phyloP scores from a whole-genome alignment of 2,329 filamentous ascomycete species.

The Macrophomina pseudophaseolina region DNA sequence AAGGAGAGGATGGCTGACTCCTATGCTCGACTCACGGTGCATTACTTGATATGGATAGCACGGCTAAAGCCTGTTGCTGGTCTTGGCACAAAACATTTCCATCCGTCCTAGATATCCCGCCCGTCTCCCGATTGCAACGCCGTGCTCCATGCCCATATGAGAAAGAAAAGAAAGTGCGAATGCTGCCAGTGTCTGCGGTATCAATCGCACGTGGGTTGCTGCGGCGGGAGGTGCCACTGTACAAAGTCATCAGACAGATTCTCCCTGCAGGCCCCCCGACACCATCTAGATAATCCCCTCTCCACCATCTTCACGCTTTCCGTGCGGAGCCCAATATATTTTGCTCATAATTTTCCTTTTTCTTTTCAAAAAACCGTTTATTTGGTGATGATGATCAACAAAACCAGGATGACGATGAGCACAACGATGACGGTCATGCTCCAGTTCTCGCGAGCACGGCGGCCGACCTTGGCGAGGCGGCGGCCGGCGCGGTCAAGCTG shows the following conservation, averaged over 20 bases:
- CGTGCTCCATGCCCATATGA: not conserved
- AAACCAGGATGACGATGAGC: slow-evolving; percentile 79
- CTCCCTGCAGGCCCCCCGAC: not conserved
- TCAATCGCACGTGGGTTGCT: not conserved
- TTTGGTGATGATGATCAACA: slow-evolving; percentile 83
- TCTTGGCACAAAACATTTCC: not conserved
- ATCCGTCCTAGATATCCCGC: not conserved
- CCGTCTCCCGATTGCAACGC: not conserved
- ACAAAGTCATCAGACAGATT: not conserved
- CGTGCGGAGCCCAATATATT: not conserved
- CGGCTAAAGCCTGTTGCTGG: not conserved
- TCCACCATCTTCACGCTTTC: not conserved
- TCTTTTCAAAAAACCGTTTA: slow-evolving; percentile 44
- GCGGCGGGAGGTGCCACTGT: not conserved
- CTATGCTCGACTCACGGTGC: too few species aligned
- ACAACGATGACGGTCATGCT: slow-evolving; percentile 81
- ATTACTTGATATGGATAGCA: too few species aligned
- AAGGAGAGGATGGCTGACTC: too few species aligned
- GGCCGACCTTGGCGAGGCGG: slow-evolving; percentile 72
- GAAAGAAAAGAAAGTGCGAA: not conserved
- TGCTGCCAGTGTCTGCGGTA: not conserved
- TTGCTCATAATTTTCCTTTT: not conserved
- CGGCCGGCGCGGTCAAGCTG: slow-evolving; percentile 77
- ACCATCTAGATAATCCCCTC: not conserved
- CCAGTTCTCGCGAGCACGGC: slow-evolving; percentile 81